Evolutionary conservation across 805 yeast species (phyloP), one percentile per base, ranked within the genome.

Genomic region (Hemisphaericaspora nanyangensis): DNA sequence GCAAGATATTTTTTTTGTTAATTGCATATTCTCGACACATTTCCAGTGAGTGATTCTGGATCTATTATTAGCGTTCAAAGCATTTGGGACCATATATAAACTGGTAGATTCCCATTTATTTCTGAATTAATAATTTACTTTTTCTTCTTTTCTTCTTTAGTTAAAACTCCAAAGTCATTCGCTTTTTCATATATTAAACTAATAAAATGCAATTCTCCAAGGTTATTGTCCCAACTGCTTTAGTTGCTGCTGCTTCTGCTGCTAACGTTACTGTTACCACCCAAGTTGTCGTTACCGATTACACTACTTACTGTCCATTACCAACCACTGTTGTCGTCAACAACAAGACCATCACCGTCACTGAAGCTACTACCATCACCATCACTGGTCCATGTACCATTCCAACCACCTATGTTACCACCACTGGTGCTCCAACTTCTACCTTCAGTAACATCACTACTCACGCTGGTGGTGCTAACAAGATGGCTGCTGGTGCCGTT

Each of bases 341-440:
- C 76, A 74, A 73, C 72, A 60, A 61, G 61, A 83, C 91, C 58
- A 75, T 78, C 78, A 78, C 84, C 50, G 88, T 82, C 59, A 79
- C 90, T 46, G 81, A 63, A 55, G 80, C 91, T 45, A 83, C 91
- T 62, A 85, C 95, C 52, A 65, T 86, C 55, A 85, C 93, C 63
- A 75, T 85, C 77, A 83, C 95, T 56, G 82, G 86, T 74, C 90
- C 90, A 61, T 86, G 95, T 74, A 84, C 91, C 58, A 56, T 79
- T 56, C 74, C 79, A 58, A 63, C 71, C 65, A 66, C 69, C 52
- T 57, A 56, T 58, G 57, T 54, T 36, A 51, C 59, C 45, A 30
- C 55, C 22, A 36, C 58, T 17, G 45, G 58, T 42, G 37, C 41
- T 26, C 39, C 31, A 17, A 31, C 45, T 15, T 44, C 62, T 40